These are phyloP conservation scores for Ascocoryne sarcoides DNA, from an alignment of 2,329 filamentous ascomycete genomes.

Conservation along the genomic window DNA sequence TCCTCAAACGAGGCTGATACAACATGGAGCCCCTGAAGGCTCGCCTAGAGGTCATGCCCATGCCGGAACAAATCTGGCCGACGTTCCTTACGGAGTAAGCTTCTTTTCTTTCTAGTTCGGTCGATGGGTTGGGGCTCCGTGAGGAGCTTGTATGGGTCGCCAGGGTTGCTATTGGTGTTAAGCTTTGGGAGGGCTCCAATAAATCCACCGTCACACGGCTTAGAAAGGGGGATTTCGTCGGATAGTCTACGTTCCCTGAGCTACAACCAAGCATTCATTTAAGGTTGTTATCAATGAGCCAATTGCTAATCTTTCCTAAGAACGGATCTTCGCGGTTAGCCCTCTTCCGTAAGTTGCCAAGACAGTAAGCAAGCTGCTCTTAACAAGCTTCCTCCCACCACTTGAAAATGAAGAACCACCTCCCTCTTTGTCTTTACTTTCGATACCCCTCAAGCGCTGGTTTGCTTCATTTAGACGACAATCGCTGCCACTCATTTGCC, in stretches of 20 bases:
- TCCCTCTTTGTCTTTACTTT: slow-evolving; percentile 10
- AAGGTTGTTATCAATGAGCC: slow-evolving; percentile 15
- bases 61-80: too few relatives aligned
- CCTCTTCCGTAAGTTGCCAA: slow-evolving; percentile 18
- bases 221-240: too few relatives aligned
- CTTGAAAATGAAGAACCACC: slow-evolving; percentile 13
- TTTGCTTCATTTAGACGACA: slow-evolving; percentile 26
- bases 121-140: not conserved
- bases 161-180: too few relatives aligned
- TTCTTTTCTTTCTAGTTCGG: too few relatives aligned
- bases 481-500: slow-evolving; percentile 22
- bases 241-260: too few relatives aligned
- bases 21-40: slow-evolving; percentile 1
- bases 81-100: too few relatives aligned
- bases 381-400: slow-evolving; percentile 14
- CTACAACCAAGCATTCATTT: too few relatives aligned
- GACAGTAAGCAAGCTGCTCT: slow-evolving; percentile 7
- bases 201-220: too few relatives aligned
- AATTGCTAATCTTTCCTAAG: too few relatives aligned
- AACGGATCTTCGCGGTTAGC: slow-evolving; percentile 17
- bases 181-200: too few relatives aligned
- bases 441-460: slow-evolving; percentile 27
- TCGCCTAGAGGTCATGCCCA: slow-evolving; percentile 7
- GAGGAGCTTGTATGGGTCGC: too few relatives aligned
- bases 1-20: slow-evolving; percentile 18